Base-by-base conservation (phyloP, 768 basidiomycete genomes). In the Symmetrospora coprosmae region DNA sequence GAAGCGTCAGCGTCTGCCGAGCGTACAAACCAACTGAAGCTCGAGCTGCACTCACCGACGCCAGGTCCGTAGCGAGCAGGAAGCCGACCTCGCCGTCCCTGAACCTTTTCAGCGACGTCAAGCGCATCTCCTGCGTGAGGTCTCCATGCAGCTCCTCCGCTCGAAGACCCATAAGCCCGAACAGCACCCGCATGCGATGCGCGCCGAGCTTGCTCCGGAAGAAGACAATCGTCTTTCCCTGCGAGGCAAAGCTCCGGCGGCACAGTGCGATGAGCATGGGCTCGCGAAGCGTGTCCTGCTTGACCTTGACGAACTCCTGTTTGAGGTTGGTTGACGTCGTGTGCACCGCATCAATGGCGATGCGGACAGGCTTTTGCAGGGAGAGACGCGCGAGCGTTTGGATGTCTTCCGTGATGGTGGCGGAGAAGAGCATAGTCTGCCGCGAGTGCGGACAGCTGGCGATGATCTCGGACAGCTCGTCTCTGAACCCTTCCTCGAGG, bases 351-450 rank as follows among this genome's bases (percentile, higher is more conserved):
- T 97, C 94, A 21, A 99, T 91, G 71, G 96, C 96, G 31, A 97
- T 78, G 41, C 91, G 80, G 8, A 91, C 87, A 4, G 94, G 94
- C 71, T 85, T 89, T 71, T 88, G 85, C 48, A 97, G 75, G 13
- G 87, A 87, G 79, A 97, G 84, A 69, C 82, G 83, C 60, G 97
- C 86, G 47, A 99, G 79, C 69, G 90, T 84, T 67, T 94, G 87
- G 8, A 97, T 85, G 1, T 86, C 85, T 72, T 99, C 94, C 3
- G 91, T 96, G 86, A 97, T 97, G 1, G 94, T 99, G 2, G 94
- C 94, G 0, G 90, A 94, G 74, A 99, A 99, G 35, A 99, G 78
- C 89, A 99, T 92, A 2, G 94, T 97, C 71, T 97, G 94, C 35
- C 94, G 81, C 14, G 70, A 71, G 53, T 72, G 62, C 2, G 69